A percentile compares a stretch with the other conserved stretches of the same genome.
phyloP scores from a whole-genome alignment of 2,329 filamentous ascomycete genomes.

The Rhytidhysteron rufulum region DNA sequence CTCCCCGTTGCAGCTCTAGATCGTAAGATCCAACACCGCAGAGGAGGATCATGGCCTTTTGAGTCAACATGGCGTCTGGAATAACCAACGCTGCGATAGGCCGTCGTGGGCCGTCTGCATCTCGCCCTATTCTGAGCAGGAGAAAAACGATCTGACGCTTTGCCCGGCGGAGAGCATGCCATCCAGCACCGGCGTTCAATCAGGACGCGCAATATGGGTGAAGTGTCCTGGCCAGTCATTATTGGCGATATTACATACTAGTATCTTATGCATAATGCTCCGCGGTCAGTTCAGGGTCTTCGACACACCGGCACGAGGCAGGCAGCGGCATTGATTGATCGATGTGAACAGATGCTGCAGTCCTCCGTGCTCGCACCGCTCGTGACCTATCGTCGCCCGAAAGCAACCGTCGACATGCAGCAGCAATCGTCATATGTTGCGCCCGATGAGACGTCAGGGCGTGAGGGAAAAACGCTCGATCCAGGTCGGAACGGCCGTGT shows the following conservation, averaged over 20 bases:
- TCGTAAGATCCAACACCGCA: constrained; percentile 1
- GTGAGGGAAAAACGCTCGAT: constrained; percentile 6
- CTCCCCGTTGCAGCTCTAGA: too few species aligned
- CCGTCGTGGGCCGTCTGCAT: constrained; percentile 20
- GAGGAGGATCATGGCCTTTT: constrained; percentile 1
- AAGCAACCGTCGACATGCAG: constrained; percentile 9
- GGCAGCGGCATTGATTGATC: too few species aligned
- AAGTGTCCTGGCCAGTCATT: constrained; percentile 25
- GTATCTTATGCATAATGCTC: too few species aligned
- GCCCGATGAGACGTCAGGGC: background rate
- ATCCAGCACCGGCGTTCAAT: constrained; percentile 21
- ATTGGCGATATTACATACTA: too few species aligned
- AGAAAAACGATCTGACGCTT: constrained; percentile 19
- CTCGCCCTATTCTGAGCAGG: constrained; percentile 18
- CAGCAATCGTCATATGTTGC: constrained; percentile 6
- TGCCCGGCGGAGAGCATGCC: constrained; percentile 10
- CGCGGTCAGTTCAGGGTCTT: too few species aligned
- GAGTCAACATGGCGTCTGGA: constrained; percentile 13
- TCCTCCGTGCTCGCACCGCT: constrained; percentile 20
- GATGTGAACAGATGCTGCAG: too few species aligned
- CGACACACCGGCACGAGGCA: too few species aligned
- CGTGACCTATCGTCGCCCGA: constrained; percentile 21
- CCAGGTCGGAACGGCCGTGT: constrained; percentile 23
- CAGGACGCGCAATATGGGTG: constrained; percentile 19
- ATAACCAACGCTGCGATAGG: constrained; percentile 12